phyloP scores from a whole-genome alignment of 2,329 filamentous ascomycete genomes.

The Colletotrichum camelliae region DNA sequence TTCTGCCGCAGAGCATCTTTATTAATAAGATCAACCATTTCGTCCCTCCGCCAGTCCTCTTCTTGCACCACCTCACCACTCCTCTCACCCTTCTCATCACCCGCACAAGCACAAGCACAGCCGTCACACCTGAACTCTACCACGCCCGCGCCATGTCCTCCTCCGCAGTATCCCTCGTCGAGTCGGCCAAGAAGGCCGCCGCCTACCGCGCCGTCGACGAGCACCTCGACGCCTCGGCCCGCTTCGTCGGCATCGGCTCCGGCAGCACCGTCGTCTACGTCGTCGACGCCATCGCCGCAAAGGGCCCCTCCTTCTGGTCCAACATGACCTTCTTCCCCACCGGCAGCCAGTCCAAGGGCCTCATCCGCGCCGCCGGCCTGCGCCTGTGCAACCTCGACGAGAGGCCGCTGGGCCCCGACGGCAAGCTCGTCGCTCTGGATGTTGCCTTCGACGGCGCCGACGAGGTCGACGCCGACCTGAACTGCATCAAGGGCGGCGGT shows the following conservation, averaged over 20 bases:
- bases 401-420: constrained; percentile 62
- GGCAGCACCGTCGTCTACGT: constrained; percentile 85
- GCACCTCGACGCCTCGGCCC: constrained; percentile 68
- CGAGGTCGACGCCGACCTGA: constrained; percentile 92
- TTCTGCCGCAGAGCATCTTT: neutral
- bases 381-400: constrained; percentile 79
- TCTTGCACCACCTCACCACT: neutral
- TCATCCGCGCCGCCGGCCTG: constrained; percentile 82
- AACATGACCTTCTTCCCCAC: constrained; percentile 89
- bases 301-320: constrained; percentile 57
- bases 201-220: constrained; percentile 77
- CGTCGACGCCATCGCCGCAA: constrained; percentile 77
- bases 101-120: neutral
- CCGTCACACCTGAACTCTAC: constrained; percentile 4
- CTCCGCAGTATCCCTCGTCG: constrained; percentile 53
- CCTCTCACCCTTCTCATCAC: neutral
- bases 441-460: constrained; percentile 97
- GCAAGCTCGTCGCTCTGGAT: constrained; percentile 66
- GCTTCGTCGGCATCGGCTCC: constrained; percentile 79
- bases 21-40: constrained; percentile 10
- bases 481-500: constrained; percentile 97
- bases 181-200: constrained; percentile 77
- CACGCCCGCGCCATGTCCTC: constrained; percentile 39
- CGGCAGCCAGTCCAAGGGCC: constrained; percentile 86
- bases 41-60: neutral